A percentile compares a stretch with the other conserved stretches of the same genome.
Evolutionary conservation across 208 protist genomes (phyloP).

Genomic region (Leishmania gerbilli): DNA sequence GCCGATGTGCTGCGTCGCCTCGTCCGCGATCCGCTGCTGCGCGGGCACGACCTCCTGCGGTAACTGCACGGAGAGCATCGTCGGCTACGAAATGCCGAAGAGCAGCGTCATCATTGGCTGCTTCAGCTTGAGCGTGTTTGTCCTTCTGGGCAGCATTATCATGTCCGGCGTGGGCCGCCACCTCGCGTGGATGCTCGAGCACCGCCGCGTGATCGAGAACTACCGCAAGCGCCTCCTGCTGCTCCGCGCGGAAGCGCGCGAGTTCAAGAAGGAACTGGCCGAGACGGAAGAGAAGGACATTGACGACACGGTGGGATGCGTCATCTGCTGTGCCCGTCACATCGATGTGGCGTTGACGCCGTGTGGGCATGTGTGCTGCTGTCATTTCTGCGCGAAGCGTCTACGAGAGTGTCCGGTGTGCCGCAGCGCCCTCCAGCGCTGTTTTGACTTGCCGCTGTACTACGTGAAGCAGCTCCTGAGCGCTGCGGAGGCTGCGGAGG

Average conservation of each 20-base stretch:
- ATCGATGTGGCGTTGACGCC: slow-evolving; percentile 47
- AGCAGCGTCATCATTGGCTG: slow-evolving; percentile 35
- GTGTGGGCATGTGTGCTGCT: slow-evolving; percentile 55
- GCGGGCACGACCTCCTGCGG: slow-evolving; percentile 26
- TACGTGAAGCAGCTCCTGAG: slow-evolving; percentile 36
- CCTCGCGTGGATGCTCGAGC: slow-evolving; percentile 42
- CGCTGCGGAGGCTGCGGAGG: slow-evolving; percentile 6
- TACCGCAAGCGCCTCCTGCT: slow-evolving; percentile 27
- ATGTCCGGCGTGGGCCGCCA: slow-evolving; percentile 39
- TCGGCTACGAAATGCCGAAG: slow-evolving; percentile 40
- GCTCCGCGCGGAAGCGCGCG: slow-evolving; percentile 31
- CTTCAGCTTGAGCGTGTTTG: slow-evolving; percentile 37
- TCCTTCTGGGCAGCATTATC: slow-evolving; percentile 46
- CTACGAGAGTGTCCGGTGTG: slow-evolving; percentile 50
- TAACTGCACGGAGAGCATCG: slow-evolving; percentile 23
- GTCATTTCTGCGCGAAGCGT: slow-evolving; percentile 42
- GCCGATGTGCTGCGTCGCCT: slow-evolving; percentile 41
- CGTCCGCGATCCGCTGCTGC: slow-evolving; percentile 39
- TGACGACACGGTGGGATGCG: slow-evolving; percentile 40
- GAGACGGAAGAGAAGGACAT: slow-evolving; percentile 34
- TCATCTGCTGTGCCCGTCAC: slow-evolving; percentile 48
- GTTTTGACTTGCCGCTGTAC: slow-evolving; percentile 43
- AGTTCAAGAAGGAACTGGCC: slow-evolving; percentile 35
- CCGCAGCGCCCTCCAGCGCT: slow-evolving; percentile 34
- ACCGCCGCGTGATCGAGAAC: slow-evolving; percentile 29